Conservation (phyloP, 1,284 basidiomycete genomes). For the Fistulinella cinereoalba region DNA sequence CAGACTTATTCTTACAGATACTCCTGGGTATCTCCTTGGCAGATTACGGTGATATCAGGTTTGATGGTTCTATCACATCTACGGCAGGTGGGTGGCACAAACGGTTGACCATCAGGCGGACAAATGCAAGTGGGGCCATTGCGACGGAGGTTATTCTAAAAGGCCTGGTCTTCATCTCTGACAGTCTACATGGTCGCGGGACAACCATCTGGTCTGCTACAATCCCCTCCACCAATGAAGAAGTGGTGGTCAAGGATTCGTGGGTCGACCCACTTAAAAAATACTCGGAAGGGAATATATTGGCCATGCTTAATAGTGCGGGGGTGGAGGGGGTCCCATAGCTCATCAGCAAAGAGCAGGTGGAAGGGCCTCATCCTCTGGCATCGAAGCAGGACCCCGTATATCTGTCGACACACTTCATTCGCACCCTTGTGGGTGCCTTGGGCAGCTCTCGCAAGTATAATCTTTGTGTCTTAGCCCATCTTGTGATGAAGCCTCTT, state of each 20-base stretch:
- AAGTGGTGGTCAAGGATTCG: conserved; percentile 3
- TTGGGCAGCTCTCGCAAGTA: neutral
- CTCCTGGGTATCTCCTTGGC: neutral
- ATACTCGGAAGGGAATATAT: conserved; percentile 2
- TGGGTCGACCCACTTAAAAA: conserved; percentile 1
- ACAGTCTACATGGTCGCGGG: neutral
- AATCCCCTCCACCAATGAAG: neutral
- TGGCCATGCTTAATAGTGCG: neutral
- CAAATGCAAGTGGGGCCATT: too few species aligned
- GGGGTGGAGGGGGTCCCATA: neutral
- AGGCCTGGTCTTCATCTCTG: neutral
- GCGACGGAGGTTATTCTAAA: neutral
- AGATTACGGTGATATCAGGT: neutral
- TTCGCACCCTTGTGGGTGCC: neutral
- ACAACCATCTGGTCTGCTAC: neutral
- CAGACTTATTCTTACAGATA: neutral
- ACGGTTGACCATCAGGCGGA: neutral
- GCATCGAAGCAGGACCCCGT: neutral
- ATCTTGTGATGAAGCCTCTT: neutral
- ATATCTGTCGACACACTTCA: conserved; percentile 1
- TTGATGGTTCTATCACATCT: neutral
- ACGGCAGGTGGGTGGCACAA: neutral
- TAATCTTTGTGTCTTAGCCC: neutral
- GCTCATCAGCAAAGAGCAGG: conserved; percentile 7
- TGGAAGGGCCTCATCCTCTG: neutral